These are phyloP conservation scores for Lecanicillium sp. DNA, from an alignment of 2,329 filamentous ascomycete genomes.

Conservation along the genomic window DNA sequence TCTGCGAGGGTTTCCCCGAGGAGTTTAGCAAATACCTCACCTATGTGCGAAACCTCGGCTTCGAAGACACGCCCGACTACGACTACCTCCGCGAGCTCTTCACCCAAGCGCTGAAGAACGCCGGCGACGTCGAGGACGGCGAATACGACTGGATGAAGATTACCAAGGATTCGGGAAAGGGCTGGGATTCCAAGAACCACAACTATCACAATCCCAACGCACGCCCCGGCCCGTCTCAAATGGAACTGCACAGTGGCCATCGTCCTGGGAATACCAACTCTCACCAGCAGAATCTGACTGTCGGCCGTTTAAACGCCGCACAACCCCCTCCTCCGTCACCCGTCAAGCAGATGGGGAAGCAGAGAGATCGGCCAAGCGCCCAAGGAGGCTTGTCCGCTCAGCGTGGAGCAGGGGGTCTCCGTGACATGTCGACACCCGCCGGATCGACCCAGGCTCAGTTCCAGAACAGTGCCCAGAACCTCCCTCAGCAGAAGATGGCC, in stretches of 20 bases:
- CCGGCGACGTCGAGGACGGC: constrained; percentile 90
- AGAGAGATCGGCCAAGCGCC: constrained; percentile 67
- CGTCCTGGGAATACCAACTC: constrained; percentile 57
- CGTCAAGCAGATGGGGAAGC: constrained; percentile 73
- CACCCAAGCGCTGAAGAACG: constrained; percentile 90
- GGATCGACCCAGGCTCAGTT: constrained; percentile 94
- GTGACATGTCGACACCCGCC: constrained; percentile 75
- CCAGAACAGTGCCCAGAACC: constrained; percentile 88
- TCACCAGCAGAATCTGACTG: constrained; percentile 61
- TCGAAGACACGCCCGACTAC: constrained; percentile 97
- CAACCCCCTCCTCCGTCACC: constrained; percentile 83
- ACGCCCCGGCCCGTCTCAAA: constrained; percentile 72
- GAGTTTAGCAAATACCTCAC: constrained; percentile 97
- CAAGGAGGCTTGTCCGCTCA: constrained; percentile 66
- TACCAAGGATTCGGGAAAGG: constrained; percentile 74
- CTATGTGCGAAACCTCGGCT: constrained; percentile 95
- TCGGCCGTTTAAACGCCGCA: constrained; percentile 88
- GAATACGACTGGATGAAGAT: constrained; percentile 99
- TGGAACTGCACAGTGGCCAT: constrained; percentile 72
- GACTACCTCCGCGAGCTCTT: constrained; percentile 95
- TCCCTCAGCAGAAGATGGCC: constrained; percentile 55
- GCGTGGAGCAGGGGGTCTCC: constrained; percentile 64
- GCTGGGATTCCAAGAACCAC: constrained; percentile 61
- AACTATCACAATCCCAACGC: constrained; percentile 65
- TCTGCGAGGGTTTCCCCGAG: constrained; percentile 92